These are phyloP conservation scores for Boechera stricta DNA, from an alignment of 345 rosid genomes.

Conservation along the genomic window DNA sequence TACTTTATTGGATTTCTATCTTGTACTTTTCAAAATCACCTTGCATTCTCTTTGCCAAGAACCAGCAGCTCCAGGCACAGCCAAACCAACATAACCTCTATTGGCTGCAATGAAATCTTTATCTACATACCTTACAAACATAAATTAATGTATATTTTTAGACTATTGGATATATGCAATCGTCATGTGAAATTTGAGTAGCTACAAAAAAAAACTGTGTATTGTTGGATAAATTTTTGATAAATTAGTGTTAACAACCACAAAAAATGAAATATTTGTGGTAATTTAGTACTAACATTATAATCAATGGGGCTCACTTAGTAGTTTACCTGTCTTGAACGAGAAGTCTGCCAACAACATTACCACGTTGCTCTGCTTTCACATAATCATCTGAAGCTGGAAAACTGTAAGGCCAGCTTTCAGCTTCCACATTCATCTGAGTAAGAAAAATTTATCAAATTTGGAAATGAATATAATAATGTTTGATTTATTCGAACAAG, in stretches of 20 bases:
- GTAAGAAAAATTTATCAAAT: not conserved
- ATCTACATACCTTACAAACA: constrained; percentile 51
- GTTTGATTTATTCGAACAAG: not conserved
- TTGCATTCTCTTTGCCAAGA: constrained; percentile 95
- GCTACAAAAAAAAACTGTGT: not conserved
- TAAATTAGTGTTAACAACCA: not conserved
- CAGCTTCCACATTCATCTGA: constrained; percentile 71
- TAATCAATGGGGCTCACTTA: not conserved
- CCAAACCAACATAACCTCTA: constrained; percentile 82
- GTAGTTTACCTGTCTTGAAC: constrained; percentile 66
- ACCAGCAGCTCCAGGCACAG: constrained; percentile 77
- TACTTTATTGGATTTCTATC: not conserved
- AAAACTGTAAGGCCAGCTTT: constrained; percentile 90
- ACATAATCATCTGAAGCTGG: constrained; percentile 89
- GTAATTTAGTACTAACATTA: not conserved
- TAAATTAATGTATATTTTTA: not conserved
- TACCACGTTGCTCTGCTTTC: constrained; percentile 72
- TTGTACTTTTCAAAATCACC: constrained; percentile 44
- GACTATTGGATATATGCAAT: constrained; percentile 1
- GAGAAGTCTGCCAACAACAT: constrained; percentile 65
- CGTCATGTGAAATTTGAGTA: not conserved
- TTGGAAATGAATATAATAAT: not conserved
- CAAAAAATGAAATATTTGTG: not conserved
- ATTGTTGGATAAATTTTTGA: not conserved
- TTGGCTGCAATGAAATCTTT: constrained; percentile 49